A percentile compares a stretch with the other conserved stretches of the same genome.
phyloP scores from a whole-genome alignment of 148 eudicot genomes.

The Nyssa sinensis region DNA sequence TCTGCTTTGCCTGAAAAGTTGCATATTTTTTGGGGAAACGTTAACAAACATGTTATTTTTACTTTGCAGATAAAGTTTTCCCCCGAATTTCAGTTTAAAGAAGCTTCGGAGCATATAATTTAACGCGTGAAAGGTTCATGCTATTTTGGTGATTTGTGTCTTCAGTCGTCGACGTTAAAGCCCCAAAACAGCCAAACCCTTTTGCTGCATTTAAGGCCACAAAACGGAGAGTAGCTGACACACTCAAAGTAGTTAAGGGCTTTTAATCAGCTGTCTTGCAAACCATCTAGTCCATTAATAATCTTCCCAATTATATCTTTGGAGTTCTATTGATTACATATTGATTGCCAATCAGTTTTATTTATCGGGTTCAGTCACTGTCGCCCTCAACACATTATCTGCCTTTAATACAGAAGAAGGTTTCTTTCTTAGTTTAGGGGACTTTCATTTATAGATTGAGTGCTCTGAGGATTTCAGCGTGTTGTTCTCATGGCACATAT shows the following conservation, averaged over 20 bases:
- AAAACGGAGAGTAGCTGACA: neutral
- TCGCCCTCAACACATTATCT: neutral
- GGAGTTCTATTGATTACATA: neutral
- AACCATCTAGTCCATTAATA: neutral
- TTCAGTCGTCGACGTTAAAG: conserved; percentile 3
- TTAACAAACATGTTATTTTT: conserved; percentile 10
- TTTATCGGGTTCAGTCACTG: neutral
- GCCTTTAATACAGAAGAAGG: neutral
- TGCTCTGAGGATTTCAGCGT: conserved; percentile 12
- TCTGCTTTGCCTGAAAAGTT: neutral
- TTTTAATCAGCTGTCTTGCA: neutral
- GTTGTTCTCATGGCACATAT: conserved; percentile 34
- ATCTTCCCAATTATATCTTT: neutral
- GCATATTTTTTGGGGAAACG: neutral
- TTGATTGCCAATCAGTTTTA: neutral
- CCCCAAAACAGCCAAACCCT: conserved; percentile 12
- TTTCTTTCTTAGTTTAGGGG: neutral
- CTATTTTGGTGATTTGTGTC: conserved; percentile 12
- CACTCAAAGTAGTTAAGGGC: neutral
- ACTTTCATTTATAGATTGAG: neutral
- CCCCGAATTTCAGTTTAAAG: conserved; percentile 7
- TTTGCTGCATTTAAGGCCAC: conserved; percentile 11
- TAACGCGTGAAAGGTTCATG: conserved; percentile 15
- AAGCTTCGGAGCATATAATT: conserved; percentile 1
- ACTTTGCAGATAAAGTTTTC: neutral